These are phyloP conservation scores for Yamadazyma epiphylla DNA, from an alignment of 1,139 yeast genomes.

Conservation along the genomic window DNA sequence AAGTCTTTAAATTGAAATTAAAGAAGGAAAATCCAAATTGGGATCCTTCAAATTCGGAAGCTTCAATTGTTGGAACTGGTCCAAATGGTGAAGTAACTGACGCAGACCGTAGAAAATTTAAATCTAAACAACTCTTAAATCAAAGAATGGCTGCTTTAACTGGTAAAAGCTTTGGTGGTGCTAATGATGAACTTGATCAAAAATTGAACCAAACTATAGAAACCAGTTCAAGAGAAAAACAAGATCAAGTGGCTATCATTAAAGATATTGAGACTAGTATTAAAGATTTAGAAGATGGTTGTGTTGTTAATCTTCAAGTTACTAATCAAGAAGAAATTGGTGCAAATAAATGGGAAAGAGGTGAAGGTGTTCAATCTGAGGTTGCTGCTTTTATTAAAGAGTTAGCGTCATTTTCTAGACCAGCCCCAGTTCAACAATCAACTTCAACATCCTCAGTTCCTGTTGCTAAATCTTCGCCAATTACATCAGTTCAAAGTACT, in stretches of 20 bases:
- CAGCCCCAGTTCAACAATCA: not conserved
- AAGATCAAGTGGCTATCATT: conserved; percentile 54
- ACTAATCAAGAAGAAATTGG: conserved; percentile 50
- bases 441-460: conserved; percentile 3
- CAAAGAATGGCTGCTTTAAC: conserved; percentile 91
- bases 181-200: conserved; percentile 50
- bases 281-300: conserved; percentile 63
- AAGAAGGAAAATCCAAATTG: conserved; percentile 61
- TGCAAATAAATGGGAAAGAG: conserved; percentile 78
- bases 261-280: conserved; percentile 74
- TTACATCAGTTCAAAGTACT: conserved; percentile 11
- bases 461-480: conserved; percentile 6
- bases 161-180: conserved; percentile 54
- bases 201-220: conserved; percentile 54
- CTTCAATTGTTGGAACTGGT: conserved; percentile 70
- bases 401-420: conserved; percentile 30
- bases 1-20: conserved; percentile 52
- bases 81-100: conserved; percentile 83
- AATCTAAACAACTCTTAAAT: conserved; percentile 69
- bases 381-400: conserved; percentile 63
- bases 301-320: conserved; percentile 43
- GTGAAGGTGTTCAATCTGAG: conserved; percentile 64
- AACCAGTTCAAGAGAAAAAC: conserved; percentile 52
- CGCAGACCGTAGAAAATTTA: conserved; percentile 72
- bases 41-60: conserved; percentile 46